A percentile compares a stretch with the other conserved stretches of the same genome.
Evolutionary conservation across 1,284 basidiomycete genomes (phyloP).

Genomic region (Coniferiporia sulphurascens): DNA sequence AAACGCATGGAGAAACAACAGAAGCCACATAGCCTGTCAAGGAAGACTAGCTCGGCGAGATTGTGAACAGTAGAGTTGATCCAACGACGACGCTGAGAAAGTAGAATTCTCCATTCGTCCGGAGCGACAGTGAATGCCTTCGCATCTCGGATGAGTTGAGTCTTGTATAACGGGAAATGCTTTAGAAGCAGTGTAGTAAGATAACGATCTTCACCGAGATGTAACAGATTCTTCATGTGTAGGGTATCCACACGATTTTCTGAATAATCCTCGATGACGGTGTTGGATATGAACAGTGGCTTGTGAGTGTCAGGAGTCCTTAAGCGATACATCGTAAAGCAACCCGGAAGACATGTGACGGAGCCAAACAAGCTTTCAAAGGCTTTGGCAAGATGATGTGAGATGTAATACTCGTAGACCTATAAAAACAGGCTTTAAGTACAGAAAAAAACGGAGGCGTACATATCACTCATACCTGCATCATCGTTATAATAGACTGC

Average conservation of each 20-base stretch:
- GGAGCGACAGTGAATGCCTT: constrained; percentile 91
- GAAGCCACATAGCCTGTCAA: constrained; percentile 94
- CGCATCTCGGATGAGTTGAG: constrained; percentile 91
- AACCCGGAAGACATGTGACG: constrained; percentile 96
- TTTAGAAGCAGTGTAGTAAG: constrained; percentile 93
- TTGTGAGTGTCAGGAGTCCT: constrained; percentile 92
- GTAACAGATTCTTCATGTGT: constrained; percentile 96
- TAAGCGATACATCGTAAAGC: constrained; percentile 93
- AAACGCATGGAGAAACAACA: constrained; percentile 99
- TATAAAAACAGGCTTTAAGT: constrained; percentile 24
- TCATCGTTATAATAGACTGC: constrained; percentile 95
- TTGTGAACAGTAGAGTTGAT: constrained; percentile 99
- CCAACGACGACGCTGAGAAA: constrained; percentile 98
- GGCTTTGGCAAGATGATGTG: constrained; percentile 95
- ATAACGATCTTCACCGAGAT: constrained; percentile 98
- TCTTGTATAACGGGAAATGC: constrained; percentile 90
- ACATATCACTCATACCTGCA: constrained; percentile 62
- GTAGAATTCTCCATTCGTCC: constrained; percentile 88
- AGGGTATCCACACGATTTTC: constrained; percentile 96
- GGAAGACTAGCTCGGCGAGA: constrained; percentile 85
- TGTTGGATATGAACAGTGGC: constrained; percentile 83
- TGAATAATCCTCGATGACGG: constrained; percentile 88
- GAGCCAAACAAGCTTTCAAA: constrained; percentile 97
- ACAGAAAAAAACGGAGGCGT: constrained; percentile 11
- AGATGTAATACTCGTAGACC: constrained; percentile 98